A percentile compares a stretch with the other conserved stretches of the same genome.
These are phyloP conservation scores for Trichophyton mentagrophytes DNA, from an alignment of 2,329 filamentous ascomycete species.

Conservation along the genomic window DNA sequence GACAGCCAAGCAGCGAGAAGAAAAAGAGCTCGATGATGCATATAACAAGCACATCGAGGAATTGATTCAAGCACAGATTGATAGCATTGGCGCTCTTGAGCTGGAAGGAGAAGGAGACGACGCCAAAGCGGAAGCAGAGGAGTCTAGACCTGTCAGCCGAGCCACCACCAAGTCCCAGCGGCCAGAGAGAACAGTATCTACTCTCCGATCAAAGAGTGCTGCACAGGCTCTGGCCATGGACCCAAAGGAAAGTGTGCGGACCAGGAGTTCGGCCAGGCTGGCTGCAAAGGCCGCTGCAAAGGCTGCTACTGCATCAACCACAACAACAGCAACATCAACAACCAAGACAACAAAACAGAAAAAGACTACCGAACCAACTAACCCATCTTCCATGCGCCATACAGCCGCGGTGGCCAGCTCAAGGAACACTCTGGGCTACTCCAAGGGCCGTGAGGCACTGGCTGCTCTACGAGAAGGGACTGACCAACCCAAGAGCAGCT, in stretches of 20 bases:
- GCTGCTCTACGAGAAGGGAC: conserved; percentile 15
- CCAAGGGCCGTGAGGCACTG: conserved; percentile 50
- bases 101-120: conserved; percentile 14
- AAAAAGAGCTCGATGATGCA: conserved; percentile 52
- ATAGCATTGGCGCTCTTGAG: conserved; percentile 49
- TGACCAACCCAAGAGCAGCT: conserved; percentile 14
- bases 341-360: conserved; percentile 23
- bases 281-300: conserved; percentile 22
- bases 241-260: conserved; percentile 22
- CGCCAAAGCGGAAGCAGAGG: too few relatives aligned
- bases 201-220: conserved; percentile 30
- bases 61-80: conserved; percentile 53
- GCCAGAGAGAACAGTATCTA: conserved; percentile 21
- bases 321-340: conserved; percentile 14
- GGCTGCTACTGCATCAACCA: neutral
- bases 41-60: conserved; percentile 53
- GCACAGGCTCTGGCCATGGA: conserved; percentile 27
- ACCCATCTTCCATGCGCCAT: conserved; percentile 44
- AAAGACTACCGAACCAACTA: conserved; percentile 32
- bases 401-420: conserved; percentile 55
- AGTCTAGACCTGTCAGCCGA: conserved; percentile 16
- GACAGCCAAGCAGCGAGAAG: conserved; percentile 54
- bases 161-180: conserved; percentile 14
- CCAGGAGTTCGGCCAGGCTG: conserved; percentile 13
- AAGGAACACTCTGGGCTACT: conserved; percentile 73